Base-by-base conservation (phyloP, 306 rosid species). In the Prunus mongolica region DNA sequence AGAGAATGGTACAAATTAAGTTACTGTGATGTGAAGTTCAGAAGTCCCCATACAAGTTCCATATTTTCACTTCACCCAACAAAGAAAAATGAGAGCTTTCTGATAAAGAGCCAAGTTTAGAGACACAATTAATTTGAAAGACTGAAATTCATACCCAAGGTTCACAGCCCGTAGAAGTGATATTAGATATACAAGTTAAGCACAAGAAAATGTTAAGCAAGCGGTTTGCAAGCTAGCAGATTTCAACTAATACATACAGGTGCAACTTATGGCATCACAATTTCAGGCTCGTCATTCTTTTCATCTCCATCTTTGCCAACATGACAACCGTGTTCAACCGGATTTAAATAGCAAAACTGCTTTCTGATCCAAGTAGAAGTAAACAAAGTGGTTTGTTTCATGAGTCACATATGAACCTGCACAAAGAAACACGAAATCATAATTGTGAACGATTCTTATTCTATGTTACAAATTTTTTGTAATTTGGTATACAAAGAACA, bases 371-470 rank as follows among this genome's bases (percentile, higher is more conserved):
- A 93, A 83, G 84, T 93, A 93, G 91, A 93, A 93, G 87, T 93
- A 93, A 72, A 93, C 93, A 64, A 93, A 93, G 91, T 93, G 97
- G 86, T 93, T 93, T 72, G 98, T 93, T 87, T 93, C 98, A 67
- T 93, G 98, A 77, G 98, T 93, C 89, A 93, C 98, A 30, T 93
- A 93, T 2, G 98, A 93, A 87, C 98, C 98, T 93, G 93, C 79
- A 79, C 51, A 63, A 57, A 65, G 55, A 80, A 69, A 51, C 20
- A 24, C 2, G 18, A 28, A 18, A 69, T 68, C 14, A 30, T 65
- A 73, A 65, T 34, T 71, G 22, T 79, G 32, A 64, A 62, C 54
- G 82, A 58, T 22, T 25, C 71, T 80, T 71, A 6, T 19, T 44
- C n/a, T 11, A 20, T 24, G 74, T 46, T 50, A 76, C 65, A 70